These are phyloP conservation scores for Aspergillus intermedius DNA, from an alignment of 2,329 filamentous ascomycete genomes.

Conservation along the genomic window DNA sequence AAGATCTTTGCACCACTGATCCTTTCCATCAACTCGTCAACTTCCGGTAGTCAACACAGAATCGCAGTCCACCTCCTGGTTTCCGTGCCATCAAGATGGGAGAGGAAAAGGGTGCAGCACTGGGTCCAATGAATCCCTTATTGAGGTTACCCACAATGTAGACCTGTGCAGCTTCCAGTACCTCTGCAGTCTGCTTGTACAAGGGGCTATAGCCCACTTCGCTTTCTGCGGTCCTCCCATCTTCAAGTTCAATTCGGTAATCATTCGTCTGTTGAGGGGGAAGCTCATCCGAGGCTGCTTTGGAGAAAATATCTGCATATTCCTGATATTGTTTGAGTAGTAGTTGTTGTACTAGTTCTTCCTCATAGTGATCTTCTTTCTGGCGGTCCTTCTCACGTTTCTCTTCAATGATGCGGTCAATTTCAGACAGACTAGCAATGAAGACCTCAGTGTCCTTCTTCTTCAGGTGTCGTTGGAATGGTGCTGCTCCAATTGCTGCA, in stretches of 20 bases:
- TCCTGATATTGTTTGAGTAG: not conserved
- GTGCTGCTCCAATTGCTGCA: not conserved
- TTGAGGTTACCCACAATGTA: not conserved
- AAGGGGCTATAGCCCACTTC: not conserved
- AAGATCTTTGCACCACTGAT: constrained; percentile 10
- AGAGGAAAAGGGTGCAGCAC: not conserved
- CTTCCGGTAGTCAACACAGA: constrained; percentile 25
- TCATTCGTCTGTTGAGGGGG: not conserved
- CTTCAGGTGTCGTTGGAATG: not conserved
- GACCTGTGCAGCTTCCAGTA: not conserved
- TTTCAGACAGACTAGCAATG: not conserved
- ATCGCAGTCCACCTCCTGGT: not conserved
- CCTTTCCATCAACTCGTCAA: constrained; percentile 18
- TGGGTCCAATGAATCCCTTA: not conserved
- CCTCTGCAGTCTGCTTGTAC: not conserved
- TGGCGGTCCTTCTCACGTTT: not conserved
- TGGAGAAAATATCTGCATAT: not conserved
- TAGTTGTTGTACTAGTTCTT: not conserved
- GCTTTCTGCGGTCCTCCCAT: not conserved
- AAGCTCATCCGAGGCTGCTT: not conserved
- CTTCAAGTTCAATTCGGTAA: not conserved
- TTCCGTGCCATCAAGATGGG: not conserved
- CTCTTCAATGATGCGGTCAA: not conserved
- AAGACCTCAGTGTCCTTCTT: not conserved
- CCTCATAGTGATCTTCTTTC: not conserved